Evolutionary conservation across 352 stramenopile genomes (phyloP).

Genomic region (Phytopythium montanum): DNA sequence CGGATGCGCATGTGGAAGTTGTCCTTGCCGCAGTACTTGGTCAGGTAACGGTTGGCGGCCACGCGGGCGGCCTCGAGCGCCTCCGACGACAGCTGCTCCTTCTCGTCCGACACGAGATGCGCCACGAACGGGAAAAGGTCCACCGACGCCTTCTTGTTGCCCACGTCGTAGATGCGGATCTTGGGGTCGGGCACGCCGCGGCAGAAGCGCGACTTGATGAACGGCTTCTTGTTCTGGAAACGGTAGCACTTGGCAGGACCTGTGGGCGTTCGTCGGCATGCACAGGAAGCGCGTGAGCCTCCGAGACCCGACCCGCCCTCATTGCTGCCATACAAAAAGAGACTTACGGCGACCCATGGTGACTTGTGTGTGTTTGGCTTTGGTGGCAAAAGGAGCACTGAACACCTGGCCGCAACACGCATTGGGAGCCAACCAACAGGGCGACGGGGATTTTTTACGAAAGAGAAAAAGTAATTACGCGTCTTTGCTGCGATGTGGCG

Average conservation of each 20-base stretch:
- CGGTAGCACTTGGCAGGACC: conserved; percentile 98
- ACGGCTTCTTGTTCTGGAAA: conserved; percentile 99
- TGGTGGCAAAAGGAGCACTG: conserved; percentile 38
- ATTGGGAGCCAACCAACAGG: conserved; percentile 16
- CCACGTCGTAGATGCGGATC: conserved; percentile 99
- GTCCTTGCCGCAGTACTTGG: conserved; percentile 98
- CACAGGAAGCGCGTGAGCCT: not conserved
- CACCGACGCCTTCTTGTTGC: conserved; percentile 97
- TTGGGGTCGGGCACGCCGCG: conserved; percentile 96
- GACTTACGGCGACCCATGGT: conserved; percentile 32
- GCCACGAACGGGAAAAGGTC: conserved; percentile 98
- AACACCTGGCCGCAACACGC: not conserved
- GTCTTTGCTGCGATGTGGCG: not conserved
- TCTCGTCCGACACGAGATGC: conserved; percentile 95
- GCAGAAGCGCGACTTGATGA: conserved; percentile 99
- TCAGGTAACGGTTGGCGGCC: conserved; percentile 98
- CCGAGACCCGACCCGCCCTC: too few relatives aligned
- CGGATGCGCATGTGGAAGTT: conserved; percentile 99
- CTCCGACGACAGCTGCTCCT: conserved; percentile 95
- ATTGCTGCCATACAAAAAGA: not conserved
- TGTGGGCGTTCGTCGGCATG: too few relatives aligned
- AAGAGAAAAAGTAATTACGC: conserved; percentile 1
- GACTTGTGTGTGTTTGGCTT: conserved; percentile 15
- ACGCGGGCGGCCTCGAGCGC: conserved; percentile 98
- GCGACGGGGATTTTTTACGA: not conserved